phyloP scores from a whole-genome alignment of 2,329 filamentous ascomycete species.

The Xylogone sp. region DNA sequence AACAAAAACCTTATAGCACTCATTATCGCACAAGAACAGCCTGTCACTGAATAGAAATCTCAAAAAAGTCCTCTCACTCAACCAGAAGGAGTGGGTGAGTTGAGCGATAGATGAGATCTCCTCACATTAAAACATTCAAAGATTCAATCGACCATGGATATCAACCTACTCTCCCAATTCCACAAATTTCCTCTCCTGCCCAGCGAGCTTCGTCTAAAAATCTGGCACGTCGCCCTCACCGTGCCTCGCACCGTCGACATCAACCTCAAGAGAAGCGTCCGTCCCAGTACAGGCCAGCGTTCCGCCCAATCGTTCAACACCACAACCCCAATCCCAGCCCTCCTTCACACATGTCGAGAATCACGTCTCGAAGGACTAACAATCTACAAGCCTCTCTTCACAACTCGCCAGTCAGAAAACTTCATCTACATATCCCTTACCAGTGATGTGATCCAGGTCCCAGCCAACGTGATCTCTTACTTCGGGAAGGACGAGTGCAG shows the following conservation, averaged over 20 bases:
- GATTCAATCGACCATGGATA: neutral
- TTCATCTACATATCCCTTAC: conserved; percentile 17
- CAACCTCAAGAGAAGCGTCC: conserved; percentile 3
- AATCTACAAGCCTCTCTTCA: conserved; percentile 8
- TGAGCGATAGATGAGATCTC: no score
- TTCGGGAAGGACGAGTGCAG: conserved; percentile 9
- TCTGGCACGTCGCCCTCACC: conserved; percentile 10
- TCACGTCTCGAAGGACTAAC: conserved; percentile 18
- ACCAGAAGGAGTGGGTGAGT: no score
- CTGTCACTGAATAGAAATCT: no score
- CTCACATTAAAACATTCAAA: no score
- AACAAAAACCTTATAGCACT: no score
- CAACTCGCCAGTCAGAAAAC: conserved; percentile 6
- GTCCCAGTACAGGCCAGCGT: neutral
- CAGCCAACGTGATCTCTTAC: conserved; percentile 16
- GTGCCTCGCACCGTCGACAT: conserved; percentile 10
- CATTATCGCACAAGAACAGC: no score
- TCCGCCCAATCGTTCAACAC: conserved; percentile 5
- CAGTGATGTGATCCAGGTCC: conserved; percentile 16
- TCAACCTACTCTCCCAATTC: neutral
- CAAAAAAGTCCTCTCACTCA: no score
- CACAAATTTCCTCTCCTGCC: conserved; percentile 7
- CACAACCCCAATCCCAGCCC: conserved; percentile 16
- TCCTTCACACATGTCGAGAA: conserved; percentile 26
- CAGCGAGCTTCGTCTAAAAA: conserved; percentile 12